Conservation (phyloP, 2,329 filamentous ascomycete species). For the Tolypocladium guangdongense region DNA sequence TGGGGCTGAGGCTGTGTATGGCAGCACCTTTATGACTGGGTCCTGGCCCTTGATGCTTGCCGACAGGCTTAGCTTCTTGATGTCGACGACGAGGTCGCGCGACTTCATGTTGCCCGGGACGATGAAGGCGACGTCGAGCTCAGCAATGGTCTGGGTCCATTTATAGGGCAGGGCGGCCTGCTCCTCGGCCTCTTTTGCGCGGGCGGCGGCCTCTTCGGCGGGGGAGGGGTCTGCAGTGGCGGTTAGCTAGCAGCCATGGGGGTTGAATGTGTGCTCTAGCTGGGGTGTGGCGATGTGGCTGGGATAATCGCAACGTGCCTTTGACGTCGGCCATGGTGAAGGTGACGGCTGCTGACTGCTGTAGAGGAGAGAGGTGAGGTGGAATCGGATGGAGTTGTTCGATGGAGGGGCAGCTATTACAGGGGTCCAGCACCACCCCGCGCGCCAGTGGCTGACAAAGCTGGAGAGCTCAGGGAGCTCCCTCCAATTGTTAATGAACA, state of each 20-base stretch:
- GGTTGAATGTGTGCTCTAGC: too few relatives aligned
- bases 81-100: constrained; percentile 69
- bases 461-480: neutral
- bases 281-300: too few relatives aligned
- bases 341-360: neutral
- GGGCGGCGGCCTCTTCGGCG: constrained; percentile 46
- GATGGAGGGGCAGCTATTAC: constrained; percentile 1
- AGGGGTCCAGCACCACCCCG: neutral
- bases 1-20: neutral
- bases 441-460: neutral
- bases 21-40: constrained; percentile 64
- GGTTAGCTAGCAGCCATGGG: too few relatives aligned
- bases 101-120: constrained; percentile 79
- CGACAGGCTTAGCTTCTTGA: constrained; percentile 68
- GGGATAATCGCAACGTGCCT: neutral
- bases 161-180: constrained; percentile 91
- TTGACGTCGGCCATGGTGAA: constrained; percentile 3
- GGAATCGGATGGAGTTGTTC: neutral
- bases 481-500: neutral
- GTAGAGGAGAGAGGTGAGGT: neutral
- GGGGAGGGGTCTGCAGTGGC: constrained; percentile 36
- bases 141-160: constrained; percentile 88
- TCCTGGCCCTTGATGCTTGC: constrained; percentile 84
- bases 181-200: constrained; percentile 69
- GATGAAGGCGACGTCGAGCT: constrained; percentile 68